Conservation (phyloP, 208 protist genomes). For the Acanthamoeba sp. region DNA sequence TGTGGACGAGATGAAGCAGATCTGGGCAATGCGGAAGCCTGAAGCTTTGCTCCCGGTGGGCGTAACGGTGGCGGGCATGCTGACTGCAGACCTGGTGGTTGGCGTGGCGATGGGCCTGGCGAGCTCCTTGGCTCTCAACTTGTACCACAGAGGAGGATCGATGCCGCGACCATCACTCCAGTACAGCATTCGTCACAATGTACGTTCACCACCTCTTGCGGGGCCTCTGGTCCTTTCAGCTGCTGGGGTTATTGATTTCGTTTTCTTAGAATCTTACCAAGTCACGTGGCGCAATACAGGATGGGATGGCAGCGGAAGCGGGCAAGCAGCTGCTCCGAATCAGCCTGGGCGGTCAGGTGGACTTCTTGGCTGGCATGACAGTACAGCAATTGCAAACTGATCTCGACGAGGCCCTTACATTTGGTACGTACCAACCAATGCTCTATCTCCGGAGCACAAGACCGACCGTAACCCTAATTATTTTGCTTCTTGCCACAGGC, state of each 20-base stretch:
- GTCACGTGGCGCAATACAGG: background rate
- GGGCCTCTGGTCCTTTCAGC: background rate
- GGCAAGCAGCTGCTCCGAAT: background rate
- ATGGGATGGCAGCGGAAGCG: background rate
- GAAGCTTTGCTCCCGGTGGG: constrained; percentile 14
- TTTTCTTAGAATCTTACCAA: background rate
- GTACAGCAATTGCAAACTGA: background rate
- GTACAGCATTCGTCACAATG: background rate
- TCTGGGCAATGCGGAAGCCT: constrained; percentile 1
- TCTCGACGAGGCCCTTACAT: background rate
- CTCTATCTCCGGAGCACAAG: no score
- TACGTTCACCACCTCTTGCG: no score
- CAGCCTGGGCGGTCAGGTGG: constrained; percentile 5
- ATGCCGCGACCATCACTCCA: constrained; percentile 4
- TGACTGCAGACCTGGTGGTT: background rate
- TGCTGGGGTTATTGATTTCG: background rate
- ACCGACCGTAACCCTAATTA: no score
- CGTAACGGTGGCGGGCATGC: constrained; percentile 18
- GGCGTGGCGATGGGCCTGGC: background rate
- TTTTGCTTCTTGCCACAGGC: background rate
- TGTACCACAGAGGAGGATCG: background rate
- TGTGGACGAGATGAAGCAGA: background rate
- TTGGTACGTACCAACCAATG: background rate
- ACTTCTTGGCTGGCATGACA: constrained; percentile 3
- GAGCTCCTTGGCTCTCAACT: background rate